Evolutionary conservation across 768 basidiomycete genomes (phyloP).

Genomic region (Mycena capillaripes): DNA sequence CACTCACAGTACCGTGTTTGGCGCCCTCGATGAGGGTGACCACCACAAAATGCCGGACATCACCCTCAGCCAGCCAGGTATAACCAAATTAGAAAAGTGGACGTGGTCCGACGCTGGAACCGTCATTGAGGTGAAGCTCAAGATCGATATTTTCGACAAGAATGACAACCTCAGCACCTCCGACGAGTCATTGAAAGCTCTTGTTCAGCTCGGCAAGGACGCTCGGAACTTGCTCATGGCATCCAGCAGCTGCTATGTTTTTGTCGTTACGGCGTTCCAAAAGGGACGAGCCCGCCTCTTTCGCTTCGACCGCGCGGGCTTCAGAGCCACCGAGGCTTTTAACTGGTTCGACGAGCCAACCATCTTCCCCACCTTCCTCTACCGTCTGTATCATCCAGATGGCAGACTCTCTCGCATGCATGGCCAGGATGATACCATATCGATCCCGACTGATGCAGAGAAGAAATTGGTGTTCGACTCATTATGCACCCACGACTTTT

Average conservation of each 20-base stretch:
- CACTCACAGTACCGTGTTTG: neutral
- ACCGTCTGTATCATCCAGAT: conserved; percentile 9
- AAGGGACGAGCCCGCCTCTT: neutral
- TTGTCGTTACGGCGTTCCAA: conserved; percentile 1
- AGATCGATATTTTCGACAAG: conserved; percentile 8
- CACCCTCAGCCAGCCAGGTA: neutral
- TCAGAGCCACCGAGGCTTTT: conserved; percentile 10
- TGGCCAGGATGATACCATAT: conserved; percentile 16
- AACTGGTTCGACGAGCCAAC: neutral
- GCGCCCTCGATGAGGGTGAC: neutral
- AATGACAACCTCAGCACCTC: neutral
- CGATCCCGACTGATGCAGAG: neutral
- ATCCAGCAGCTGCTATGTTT: conserved; percentile 1
- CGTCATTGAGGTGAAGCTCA: conserved; percentile 8
- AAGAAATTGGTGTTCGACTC: neutral
- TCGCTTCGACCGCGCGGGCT: conserved; percentile 26
- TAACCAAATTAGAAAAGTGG: neutral
- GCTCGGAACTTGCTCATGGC: conserved; percentile 21
- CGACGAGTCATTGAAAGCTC: neutral
- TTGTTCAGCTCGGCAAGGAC: conserved; percentile 10
- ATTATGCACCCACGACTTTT: neutral
- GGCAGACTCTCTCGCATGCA: neutral
- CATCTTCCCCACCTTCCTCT: conserved; percentile 10
- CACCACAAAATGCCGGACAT: conserved; percentile 20
- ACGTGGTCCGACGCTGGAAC: conserved; percentile 3